Evolutionary conservation across 2,329 filamentous ascomycete genomes (phyloP), one percentile per base, ranked within the genome.

Genomic region (Arthrobotrys pseudoclavata): DNA sequence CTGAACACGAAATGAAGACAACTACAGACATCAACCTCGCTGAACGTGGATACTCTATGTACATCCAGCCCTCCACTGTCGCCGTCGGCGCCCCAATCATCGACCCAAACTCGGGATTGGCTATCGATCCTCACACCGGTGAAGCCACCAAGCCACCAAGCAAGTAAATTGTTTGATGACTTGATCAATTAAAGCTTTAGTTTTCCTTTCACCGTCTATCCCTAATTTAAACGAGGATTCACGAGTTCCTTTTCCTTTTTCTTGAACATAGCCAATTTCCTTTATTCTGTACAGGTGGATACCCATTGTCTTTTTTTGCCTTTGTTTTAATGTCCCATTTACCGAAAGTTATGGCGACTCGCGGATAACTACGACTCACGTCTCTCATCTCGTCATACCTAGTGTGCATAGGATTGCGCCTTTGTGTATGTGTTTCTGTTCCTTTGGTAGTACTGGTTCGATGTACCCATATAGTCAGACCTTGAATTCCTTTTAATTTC

Each of bases 61-160:
- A 77, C 53, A 34, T 67, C 15, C 74, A 53, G 34, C 15, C 53
- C 18, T 52, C 40, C 26, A 61, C 29, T 7, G 48, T 71, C 63
- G 40, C 62, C 26, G 40, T 72, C 42, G 69, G 69, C 47, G 67
- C 63, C 18, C 75, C 75, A 45, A 79, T 79, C 45, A 79, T 79
- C 64, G 75, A 79, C 68, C 75, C 75, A 31, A 79, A 74, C 55
- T 79, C 75, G 34, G 75, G 75, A 66, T 71, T 79, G 69, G 69
- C 75, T 69, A 69, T 79, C 61, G 57, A 79, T 64, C 75, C 75
- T 69, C 55, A 69, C 20, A 79, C 75, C 55, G 69, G 75, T 47
- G 75, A 79, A 79, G 75, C 75, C 55, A 67, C 60, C 47, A 79
- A 79, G 75, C 75, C 75, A 74, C 42, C 67, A 22, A 55, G 40